Conservation (phyloP, 2,329 filamentous ascomycete species). For the Colletotrichum gigasporum region DNA sequence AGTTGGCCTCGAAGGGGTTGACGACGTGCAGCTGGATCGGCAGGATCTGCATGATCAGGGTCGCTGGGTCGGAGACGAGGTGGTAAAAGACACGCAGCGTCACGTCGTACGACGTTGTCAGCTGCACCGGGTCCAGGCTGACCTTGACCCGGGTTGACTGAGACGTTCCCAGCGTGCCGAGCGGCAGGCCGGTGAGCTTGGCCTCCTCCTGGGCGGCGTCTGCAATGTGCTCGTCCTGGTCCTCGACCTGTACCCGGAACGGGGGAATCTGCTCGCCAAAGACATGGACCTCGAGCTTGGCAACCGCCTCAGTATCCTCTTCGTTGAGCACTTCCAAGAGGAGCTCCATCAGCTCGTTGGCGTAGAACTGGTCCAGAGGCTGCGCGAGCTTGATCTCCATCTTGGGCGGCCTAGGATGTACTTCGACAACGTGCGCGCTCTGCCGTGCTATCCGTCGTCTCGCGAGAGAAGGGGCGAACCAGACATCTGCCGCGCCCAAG, state of each 20-base stretch:
- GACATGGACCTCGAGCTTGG: conserved; percentile 75
- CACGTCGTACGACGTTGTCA: conserved; percentile 70
- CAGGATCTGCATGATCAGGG: conserved; percentile 79
- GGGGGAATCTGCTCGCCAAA: conserved; percentile 65
- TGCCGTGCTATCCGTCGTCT: conserved; percentile 58
- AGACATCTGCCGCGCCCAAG: conserved; percentile 53
- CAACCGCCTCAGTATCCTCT: conserved; percentile 81
- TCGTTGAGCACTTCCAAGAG: conserved; percentile 79
- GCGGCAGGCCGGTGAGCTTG: conserved; percentile 49
- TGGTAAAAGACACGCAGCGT: conserved; percentile 81
- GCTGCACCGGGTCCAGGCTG: conserved; percentile 58
- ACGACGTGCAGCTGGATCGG: conserved; percentile 77
- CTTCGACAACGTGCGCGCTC: conserved; percentile 68
- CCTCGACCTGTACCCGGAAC: conserved; percentile 52
- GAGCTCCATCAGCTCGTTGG: conserved; percentile 79
- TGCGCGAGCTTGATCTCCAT: conserved; percentile 77
- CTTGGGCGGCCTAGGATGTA: conserved; percentile 91
- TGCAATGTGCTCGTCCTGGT: conserved; percentile 44
- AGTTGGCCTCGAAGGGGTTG: conserved; percentile 90
- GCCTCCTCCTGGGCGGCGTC: conserved; percentile 50
- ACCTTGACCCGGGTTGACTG: conserved; percentile 56
- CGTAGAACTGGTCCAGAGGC: conserved; percentile 79
- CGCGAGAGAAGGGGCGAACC: conserved; percentile 57
- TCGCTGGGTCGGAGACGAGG: conserved; percentile 80
- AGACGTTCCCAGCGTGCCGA: conserved; percentile 59